Conservation (phyloP, 2,329 filamentous ascomycete genomes). For the Tolypocladium cylindrosporum region DNA sequence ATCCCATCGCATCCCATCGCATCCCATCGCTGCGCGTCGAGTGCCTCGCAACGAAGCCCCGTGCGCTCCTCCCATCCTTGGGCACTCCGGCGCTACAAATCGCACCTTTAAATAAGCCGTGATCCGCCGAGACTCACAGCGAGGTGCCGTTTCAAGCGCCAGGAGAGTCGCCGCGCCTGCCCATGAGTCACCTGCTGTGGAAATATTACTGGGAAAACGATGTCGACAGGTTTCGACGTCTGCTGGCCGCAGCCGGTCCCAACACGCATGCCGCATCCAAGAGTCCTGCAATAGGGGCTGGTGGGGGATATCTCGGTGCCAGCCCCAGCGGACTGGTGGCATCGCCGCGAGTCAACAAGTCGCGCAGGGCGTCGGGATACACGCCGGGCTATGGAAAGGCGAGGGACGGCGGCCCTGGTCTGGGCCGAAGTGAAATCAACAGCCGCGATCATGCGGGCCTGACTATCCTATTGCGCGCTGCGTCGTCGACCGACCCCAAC, state of each 20-base stretch:
- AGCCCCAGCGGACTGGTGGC: constrained; percentile 32
- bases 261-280: constrained; percentile 44
- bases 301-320: constrained; percentile 19
- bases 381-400: constrained; percentile 30
- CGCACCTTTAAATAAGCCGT: constrained; percentile 88
- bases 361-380: constrained; percentile 42
- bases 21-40: background rate
- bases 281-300: constrained; percentile 35
- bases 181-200: constrained; percentile 97
- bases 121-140: constrained; percentile 74
- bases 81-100: constrained; percentile 22
- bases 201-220: constrained; percentile 96
- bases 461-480: constrained; percentile 76
- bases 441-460: constrained; percentile 71
- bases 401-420: constrained; percentile 31
- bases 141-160: constrained; percentile 62
- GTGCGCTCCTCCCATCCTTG: constrained; percentile 1
- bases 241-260: constrained; percentile 64
- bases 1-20: background rate
- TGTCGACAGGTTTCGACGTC: constrained; percentile 86
- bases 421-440: constrained; percentile 64
- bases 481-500: constrained; percentile 60
- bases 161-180: constrained; percentile 19
- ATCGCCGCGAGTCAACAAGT: constrained; percentile 41
- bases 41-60: background rate